Conservation (phyloP, 108 stramenopile genomes). For the Conticribra weissflogii region DNA sequence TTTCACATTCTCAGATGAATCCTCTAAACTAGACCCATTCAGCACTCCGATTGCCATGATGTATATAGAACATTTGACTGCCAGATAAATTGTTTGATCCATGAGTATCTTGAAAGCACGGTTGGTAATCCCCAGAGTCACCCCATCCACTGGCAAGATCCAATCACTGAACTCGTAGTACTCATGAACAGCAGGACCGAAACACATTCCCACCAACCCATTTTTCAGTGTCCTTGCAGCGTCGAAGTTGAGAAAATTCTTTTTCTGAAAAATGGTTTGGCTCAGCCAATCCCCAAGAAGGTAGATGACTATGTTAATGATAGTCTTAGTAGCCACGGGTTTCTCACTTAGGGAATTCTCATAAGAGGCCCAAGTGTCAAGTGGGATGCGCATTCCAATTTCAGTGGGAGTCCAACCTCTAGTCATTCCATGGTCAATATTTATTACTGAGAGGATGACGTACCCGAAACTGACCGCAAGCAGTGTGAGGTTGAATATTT, state of each 20-base stretch:
- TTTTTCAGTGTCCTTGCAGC: conserved; percentile 81
- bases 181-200: conserved; percentile 93
- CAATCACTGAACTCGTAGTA: conserved; percentile 94
- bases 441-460: conserved; percentile 74
- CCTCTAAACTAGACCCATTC: conserved; percentile 69
- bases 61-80: conserved; percentile 90
- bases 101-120: conserved; percentile 93
- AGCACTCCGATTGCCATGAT: conserved; percentile 84
- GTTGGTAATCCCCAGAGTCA: conserved; percentile 64
- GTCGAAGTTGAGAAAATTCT: conserved; percentile 90
- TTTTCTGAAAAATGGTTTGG: conserved; percentile 81
- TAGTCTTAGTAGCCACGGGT: conserved; percentile 91
- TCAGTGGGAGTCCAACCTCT: conserved; percentile 84
- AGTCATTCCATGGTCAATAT: conserved; percentile 86
- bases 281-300: conserved; percentile 94
- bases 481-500: conserved; percentile 76
- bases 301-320: conserved; percentile 95
- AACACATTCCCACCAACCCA: conserved; percentile 92
- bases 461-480: conserved; percentile 74
- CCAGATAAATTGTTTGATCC: conserved; percentile 94
- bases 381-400: conserved; percentile 81
- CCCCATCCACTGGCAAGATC: conserved; percentile 87
- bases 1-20: conserved; percentile 63
- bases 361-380: conserved; percentile 91
- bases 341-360: conserved; percentile 79